phyloP scores from a whole-genome alignment of 129 eudicot genomes.

The Helichrysum umbraculigerum region DNA sequence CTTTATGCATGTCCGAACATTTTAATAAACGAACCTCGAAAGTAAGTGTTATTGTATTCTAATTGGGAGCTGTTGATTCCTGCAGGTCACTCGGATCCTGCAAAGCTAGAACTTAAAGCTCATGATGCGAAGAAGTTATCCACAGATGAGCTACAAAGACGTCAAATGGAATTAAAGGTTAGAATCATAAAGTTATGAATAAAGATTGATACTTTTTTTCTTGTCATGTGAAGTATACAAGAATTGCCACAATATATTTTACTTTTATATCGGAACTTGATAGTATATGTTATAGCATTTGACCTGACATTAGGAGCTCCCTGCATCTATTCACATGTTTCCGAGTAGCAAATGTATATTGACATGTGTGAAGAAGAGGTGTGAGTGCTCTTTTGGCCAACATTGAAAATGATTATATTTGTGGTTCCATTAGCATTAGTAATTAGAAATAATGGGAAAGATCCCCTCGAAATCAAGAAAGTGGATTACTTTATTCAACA shows the following conservation, averaged over 20 bases:
- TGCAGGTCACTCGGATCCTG: conserved; percentile 87
- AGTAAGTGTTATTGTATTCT: background rate
- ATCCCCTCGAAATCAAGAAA: too few relatives aligned
- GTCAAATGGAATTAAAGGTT: conserved; percentile 78
- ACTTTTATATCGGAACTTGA: background rate
- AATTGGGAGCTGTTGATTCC: conserved; percentile 1
- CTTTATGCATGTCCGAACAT: background rate
- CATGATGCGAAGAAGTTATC: conserved; percentile 56
- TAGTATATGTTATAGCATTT: too few relatives aligned
- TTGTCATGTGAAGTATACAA: background rate
- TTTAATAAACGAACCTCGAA: background rate
- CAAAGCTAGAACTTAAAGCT: conserved; percentile 64
- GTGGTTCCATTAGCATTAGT: background rate
- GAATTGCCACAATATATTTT: background rate
- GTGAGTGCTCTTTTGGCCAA: too few relatives aligned
- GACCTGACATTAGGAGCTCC: background rate
- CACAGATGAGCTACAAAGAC: conserved; percentile 60
- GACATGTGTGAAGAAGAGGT: too few relatives aligned
- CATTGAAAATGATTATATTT: too few relatives aligned
- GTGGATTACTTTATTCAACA: too few relatives aligned
- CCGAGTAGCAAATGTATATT: too few relatives aligned
- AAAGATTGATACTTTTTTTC: background rate
- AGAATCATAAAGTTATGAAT: conserved; percentile 11
- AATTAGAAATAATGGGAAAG: too few relatives aligned
- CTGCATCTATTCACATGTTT: too few relatives aligned